phyloP scores from a whole-genome alignment of 352 stramenopile species.

The Phytophthora sojae region DNA sequence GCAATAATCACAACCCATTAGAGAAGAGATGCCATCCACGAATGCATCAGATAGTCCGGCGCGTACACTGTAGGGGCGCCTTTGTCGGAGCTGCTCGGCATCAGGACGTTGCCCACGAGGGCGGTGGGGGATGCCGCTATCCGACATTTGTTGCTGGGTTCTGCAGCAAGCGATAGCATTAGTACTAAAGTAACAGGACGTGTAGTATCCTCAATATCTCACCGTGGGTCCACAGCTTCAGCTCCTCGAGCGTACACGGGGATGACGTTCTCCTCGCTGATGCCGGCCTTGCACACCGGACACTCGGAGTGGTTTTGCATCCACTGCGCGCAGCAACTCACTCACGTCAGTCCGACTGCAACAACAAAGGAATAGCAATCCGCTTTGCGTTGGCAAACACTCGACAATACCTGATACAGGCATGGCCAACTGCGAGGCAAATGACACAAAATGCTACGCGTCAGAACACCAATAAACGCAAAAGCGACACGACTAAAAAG shows the following conservation, averaged over 20 bases:
- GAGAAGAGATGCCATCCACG: background rate
- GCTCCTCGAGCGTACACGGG: constrained; percentile 85
- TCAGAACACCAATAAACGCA: constrained; percentile 20
- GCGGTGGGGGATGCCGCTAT: constrained; percentile 56
- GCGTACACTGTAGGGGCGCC: constrained; percentile 56
- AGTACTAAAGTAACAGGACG: background rate
- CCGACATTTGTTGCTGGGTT: constrained; percentile 31
- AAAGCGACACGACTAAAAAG: background rate
- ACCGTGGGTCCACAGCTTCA: constrained; percentile 76
- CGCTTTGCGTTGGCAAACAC: background rate
- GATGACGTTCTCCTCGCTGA: constrained; percentile 91
- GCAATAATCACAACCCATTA: background rate
- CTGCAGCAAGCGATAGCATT: constrained; percentile 17
- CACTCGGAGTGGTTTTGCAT: constrained; percentile 86
- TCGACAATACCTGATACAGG: constrained; percentile 73
- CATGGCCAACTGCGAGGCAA: constrained; percentile 74
- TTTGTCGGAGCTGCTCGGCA: constrained; percentile 62
- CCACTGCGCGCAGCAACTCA: constrained; percentile 46
- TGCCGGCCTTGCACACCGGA: constrained; percentile 92
- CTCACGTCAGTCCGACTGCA: constrained; percentile 1
- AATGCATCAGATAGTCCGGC: background rate
- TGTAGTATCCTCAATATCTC: background rate
- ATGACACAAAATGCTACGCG: constrained; percentile 17
- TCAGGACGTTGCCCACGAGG: constrained; percentile 72
- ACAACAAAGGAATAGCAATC: background rate